phyloP scores from a whole-genome alignment of 2,329 filamentous ascomycete species.

The Fusarium papillatum region DNA sequence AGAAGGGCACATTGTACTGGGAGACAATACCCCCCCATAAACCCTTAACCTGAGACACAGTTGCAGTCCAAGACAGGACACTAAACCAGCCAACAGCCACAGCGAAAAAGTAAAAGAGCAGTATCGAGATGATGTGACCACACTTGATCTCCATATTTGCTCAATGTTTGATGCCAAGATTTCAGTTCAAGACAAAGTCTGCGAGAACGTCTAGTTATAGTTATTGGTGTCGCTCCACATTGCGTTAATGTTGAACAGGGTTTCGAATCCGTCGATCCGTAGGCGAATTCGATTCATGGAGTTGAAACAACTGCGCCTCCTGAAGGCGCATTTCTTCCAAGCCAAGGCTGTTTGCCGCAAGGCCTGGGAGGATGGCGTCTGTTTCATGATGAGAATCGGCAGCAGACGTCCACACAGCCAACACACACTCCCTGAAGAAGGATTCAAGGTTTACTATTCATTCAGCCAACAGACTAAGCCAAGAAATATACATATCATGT shows the following conservation, averaged over 20 bases:
- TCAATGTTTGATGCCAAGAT: neutral
- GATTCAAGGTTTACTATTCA: neutral
- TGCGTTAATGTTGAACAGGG: neutral
- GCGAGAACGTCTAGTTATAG: neutral
- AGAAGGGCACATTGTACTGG: neutral
- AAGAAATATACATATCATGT: neutral
- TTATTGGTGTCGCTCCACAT: neutral
- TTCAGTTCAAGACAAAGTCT: neutral
- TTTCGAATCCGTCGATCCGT: neutral
- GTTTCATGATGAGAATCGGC: neutral
- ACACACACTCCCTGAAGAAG: neutral
- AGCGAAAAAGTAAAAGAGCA: neutral
- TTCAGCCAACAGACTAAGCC: neutral
- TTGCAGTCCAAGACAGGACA: neutral
- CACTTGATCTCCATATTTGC: neutral
- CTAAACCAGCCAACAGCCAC: neutral
- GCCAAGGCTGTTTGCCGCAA: neutral
- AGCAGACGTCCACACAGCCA: neutral
- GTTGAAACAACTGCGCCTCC: neutral
- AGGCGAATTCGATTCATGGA: neutral
- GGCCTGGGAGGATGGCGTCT: neutral
- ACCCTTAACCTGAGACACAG: neutral
- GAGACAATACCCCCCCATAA: neutral
- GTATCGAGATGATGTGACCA: accelerated
- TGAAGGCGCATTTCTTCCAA: neutral